Base-by-base conservation (phyloP, 345 rosid species). In the Excoecaria agallocha region DNA sequence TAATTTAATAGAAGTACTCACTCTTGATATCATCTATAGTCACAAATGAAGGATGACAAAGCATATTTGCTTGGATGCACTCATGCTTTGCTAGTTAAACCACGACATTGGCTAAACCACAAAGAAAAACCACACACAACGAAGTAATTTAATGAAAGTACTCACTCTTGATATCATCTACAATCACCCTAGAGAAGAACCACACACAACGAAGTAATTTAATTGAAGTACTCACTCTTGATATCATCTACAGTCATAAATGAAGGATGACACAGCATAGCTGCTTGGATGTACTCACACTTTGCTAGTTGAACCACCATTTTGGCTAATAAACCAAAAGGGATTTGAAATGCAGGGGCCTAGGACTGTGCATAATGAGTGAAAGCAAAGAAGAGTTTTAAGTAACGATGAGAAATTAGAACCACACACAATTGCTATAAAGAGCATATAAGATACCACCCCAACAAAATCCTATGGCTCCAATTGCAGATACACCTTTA, bases 261-360 rank as follows among this genome's bases (percentile, higher is more conserved):
- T 41, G 92, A 83, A 83, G 97, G 96, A 83, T 94, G 98, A 69
- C 85, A 83, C 77, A 94, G 69, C 65, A 87, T 91, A 68, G 86
- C 88, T 24, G 93, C 94, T 74, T 87, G 85, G 72, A 90, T 80
- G 75, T 86, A 81, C 12, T 75, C 89, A 37, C 56, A 30, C 80
- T 84, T 90, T 7, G 91, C 87, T 46, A 92, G 73, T 75, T 85
- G 91, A 74, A 85, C 94, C 19, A 93, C 94, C 68, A 86, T 85
- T 82, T 92, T 94, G 70, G 94, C 97, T 92, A 86, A 70, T 51
- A 74, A 43, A 68, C 19, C 51, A 74, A 38, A 51, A 30, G 2
- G 19, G n/a, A 24, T 62, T 25, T 12, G 16, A 17, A 35, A 45
- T 41, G 59, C n/a, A 55, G 10, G 59, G 2, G 10, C n/a, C 25